Base-by-base conservation (phyloP, 116 monocot genomes). In the Dioscorea cayenensis region DNA sequence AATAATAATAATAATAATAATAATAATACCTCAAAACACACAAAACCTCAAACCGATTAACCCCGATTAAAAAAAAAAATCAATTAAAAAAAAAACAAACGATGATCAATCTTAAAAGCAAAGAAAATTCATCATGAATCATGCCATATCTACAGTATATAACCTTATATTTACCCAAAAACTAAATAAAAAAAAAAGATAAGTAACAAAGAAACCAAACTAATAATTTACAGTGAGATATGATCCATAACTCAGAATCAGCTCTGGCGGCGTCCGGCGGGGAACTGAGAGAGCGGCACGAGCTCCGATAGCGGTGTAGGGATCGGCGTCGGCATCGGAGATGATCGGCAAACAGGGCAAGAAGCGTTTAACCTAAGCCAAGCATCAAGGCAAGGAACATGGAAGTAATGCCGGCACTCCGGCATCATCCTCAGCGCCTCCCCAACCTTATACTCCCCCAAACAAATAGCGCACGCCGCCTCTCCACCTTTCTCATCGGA, bases 371-470 rank as follows among this genome's bases (percentile, higher is more conserved):
- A 66, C 2, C 75, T 67, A 27, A 75, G 75, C 75, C 75, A 75
- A 14, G 58, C 75, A 25, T 75, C 75, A 59, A 75, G 14, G 67
- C 75, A 75, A 6, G 36, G 27, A 6, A 75, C 50, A 36, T 75
- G 75, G 67, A 75, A 75, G 7, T 36, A 43, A 38, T 75, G 75
- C 23, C 60, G 52, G 67, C 75, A 75, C 19, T 75, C 75, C 59
- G 75, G 75, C 75, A 75, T 67, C 75, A 75, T 60, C 43, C 75
- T 28, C 36, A 75, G 75, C 75, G 35, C 65, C 65, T 65, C 28
- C 28, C 65, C 65, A 13, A 49, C 67, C 22, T 23, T 38, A 17
- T 67, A 67, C 18, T 67, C 67, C 36, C 67, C 67, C 14, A 67
- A 20, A 49, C 67, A 67, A 48, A 67, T 49, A 7, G 48, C 18